A percentile compares a stretch with the other conserved stretches of the same genome.
Conservation (phyloP, 2,329 filamentous ascomycete species). For the Falciphora oryzae region DNA sequence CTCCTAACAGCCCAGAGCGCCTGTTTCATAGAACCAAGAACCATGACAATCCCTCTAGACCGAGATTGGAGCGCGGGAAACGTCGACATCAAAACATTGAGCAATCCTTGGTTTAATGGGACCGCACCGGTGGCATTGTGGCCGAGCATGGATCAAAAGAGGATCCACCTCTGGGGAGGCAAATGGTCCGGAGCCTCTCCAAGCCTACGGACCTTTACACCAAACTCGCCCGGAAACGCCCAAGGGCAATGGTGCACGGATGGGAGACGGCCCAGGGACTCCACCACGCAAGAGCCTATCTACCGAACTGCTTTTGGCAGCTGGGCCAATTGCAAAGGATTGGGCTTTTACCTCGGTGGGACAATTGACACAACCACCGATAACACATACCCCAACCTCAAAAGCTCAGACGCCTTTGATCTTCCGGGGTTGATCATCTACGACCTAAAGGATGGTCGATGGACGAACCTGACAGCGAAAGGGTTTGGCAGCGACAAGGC, state of each 20-base stretch:
- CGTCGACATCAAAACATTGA: too few relatives aligned
- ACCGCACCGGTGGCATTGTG: background rate
- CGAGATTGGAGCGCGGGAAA: too few relatives aligned
- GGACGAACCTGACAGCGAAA: too few relatives aligned
- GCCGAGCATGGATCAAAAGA: background rate
- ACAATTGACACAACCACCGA: background rate
- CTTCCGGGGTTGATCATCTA: conserved; percentile 1
- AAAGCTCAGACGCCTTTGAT: background rate
- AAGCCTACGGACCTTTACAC: background rate
- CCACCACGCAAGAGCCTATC: background rate
- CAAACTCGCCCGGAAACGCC: background rate
- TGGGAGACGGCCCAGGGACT: background rate
- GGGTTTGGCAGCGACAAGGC: background rate
- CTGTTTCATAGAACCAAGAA: too few relatives aligned
- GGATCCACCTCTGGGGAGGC: background rate
- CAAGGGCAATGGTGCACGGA: background rate
- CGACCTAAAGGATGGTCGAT: background rate
- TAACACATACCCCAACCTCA: background rate
- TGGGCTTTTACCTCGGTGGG: background rate
- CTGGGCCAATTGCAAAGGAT: background rate
- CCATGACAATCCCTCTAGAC: too few relatives aligned
- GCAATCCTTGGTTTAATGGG: too few relatives aligned
- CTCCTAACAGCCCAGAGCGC: too few relatives aligned
- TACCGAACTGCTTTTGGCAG: background rate
- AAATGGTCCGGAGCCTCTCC: background rate